A percentile compares a stretch with the other conserved stretches of the same genome.
Evolutionary conservation across 495 filamentous ascomycete species (phyloP).

Genomic region (Melanomma pulvis-pyrius): DNA sequence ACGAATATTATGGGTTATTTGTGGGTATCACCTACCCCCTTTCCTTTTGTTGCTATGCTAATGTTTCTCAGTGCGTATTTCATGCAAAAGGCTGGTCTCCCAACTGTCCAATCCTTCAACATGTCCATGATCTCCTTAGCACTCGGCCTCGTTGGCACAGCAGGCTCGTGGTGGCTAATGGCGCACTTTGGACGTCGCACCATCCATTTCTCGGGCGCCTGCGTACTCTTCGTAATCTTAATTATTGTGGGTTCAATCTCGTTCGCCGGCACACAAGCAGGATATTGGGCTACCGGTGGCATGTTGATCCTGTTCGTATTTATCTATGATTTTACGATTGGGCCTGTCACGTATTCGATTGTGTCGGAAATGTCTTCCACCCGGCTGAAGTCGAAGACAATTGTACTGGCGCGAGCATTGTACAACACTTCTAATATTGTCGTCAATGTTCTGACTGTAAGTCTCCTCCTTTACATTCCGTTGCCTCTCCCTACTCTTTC

Average conservation of each 20-base stretch:
- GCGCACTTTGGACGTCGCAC: slow-evolving; percentile 24
- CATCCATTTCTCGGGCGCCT: slow-evolving; percentile 25
- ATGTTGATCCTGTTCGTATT: slow-evolving; percentile 33
- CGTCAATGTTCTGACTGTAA: slow-evolving; percentile 29
- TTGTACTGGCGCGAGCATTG: slow-evolving; percentile 23
- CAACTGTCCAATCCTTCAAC: slow-evolving; percentile 29
- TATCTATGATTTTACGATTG: slow-evolving; percentile 34
- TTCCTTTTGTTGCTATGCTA: not conserved
- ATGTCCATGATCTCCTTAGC: slow-evolving; percentile 27
- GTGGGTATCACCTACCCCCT: slow-evolving; percentile 2
- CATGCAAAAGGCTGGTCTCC: slow-evolving; percentile 29
- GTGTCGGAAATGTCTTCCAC: slow-evolving; percentile 29
- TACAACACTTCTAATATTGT: slow-evolving; percentile 31
- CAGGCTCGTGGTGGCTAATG: slow-evolving; percentile 32
- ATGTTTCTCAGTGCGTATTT: slow-evolving; percentile 20
- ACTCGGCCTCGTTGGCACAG: slow-evolving; percentile 27
- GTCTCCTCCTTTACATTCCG: not conserved
- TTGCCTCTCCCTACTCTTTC: not conserved
- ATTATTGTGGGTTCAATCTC: slow-evolving; percentile 23
- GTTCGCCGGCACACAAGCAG: slow-evolving; percentile 9
- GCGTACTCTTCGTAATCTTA: slow-evolving; percentile 25
- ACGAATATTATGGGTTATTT: slow-evolving; percentile 36
- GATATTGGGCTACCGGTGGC: slow-evolving; percentile 22
- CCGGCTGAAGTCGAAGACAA: slow-evolving; percentile 34
- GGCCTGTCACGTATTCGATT: slow-evolving; percentile 30